phyloP scores from a whole-genome alignment of 305 asterid genomes.

The Salvia sclarea region DNA sequence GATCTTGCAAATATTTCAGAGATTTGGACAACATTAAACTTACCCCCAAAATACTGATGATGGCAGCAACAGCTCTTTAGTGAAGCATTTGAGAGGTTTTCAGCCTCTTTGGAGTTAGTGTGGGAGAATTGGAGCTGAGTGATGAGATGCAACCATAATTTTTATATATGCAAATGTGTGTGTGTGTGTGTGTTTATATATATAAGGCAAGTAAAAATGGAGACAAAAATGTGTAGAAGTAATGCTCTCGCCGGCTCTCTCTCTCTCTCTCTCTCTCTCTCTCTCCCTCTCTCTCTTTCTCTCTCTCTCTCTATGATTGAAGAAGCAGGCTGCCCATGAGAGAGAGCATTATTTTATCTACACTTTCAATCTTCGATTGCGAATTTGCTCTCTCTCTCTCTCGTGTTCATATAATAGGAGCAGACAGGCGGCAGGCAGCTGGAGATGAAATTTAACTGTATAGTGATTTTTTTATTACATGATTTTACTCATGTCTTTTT shows the following conservation, averaged over 20 bases:
- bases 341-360: not conserved
- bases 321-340: constrained; percentile 26
- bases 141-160: not conserved
- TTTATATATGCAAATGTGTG: not conserved
- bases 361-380: constrained; percentile 24
- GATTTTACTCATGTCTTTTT: constrained; percentile 27
- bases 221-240: constrained; percentile 16
- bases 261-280: constrained; percentile 16
- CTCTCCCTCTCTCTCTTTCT: constrained; percentile 1
- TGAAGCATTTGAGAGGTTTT: constrained; percentile 20
- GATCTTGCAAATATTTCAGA: constrained; percentile 22
- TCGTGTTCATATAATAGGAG: constrained; percentile 27
- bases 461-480: constrained; percentile 22
- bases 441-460: constrained; percentile 20
- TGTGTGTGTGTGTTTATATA: not conserved
- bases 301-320: constrained; percentile 10
- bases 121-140: constrained; percentile 16
- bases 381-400: constrained; percentile 6
- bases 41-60: constrained; percentile 28
- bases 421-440: constrained; percentile 33
- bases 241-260: constrained; percentile 27
- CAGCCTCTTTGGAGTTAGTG: constrained; percentile 11
- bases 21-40: constrained; percentile 3
- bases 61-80: constrained; percentile 9
- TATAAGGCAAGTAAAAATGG: constrained; percentile 30